Conservation (phyloP, 176 grass and related monocot genomes). For the Triticum urartu region DNA sequence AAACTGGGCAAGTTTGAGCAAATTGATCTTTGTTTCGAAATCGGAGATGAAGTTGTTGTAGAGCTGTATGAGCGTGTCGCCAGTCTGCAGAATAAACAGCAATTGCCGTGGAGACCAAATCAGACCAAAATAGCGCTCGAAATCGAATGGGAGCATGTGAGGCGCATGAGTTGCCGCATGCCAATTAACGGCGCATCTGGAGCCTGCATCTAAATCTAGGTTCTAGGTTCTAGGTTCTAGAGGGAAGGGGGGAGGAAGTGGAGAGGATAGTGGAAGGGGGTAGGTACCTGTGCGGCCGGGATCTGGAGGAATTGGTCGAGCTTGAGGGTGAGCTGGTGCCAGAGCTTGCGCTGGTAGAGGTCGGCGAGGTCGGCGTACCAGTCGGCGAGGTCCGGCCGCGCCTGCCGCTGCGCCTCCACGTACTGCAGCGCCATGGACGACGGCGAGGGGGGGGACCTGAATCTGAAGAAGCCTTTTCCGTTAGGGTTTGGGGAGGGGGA, state of each 20-base stretch:
- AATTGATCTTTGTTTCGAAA: conserved; percentile 91
- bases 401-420: conserved; percentile 70
- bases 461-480: conserved; percentile 17
- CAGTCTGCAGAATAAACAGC: conserved; percentile 42
- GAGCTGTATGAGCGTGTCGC: conserved; percentile 83
- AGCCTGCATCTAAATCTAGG: background rate
- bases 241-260: background rate
- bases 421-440: conserved; percentile 75
- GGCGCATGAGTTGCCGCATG: background rate
- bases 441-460: background rate
- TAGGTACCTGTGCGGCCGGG: conserved; percentile 61
- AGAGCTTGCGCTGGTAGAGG: conserved; percentile 85
- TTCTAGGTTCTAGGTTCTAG: background rate
- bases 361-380: conserved; percentile 71
- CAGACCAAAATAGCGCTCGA: background rate
- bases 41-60: conserved; percentile 90
- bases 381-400: conserved; percentile 76
- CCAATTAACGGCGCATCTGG: background rate
- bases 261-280: background rate
- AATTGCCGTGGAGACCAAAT: background rate
- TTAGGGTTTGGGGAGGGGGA: conserved; percentile 14
- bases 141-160: background rate
- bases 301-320: conserved; percentile 88
- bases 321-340: conserved; percentile 96
- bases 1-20: conserved; percentile 85